Conservation (phyloP, 108 stramenopile species). For the Skeletonema menzelii region DNA sequence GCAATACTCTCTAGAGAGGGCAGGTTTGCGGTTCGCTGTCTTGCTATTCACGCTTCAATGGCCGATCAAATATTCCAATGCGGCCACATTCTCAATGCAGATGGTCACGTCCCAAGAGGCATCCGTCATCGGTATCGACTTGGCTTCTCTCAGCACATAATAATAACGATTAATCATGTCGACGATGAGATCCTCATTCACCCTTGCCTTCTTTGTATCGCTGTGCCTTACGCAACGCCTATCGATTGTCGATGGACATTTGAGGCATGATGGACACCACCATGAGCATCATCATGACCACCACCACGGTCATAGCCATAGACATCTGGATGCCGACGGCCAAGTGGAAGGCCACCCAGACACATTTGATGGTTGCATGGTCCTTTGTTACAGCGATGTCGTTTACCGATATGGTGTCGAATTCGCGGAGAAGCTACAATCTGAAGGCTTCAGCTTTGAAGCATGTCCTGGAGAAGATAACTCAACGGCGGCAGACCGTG, state of each 20-base stretch:
- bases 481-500: background rate
- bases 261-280: background rate
- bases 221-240: too few relatives aligned
- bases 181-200: background rate
- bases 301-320: background rate
- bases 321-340: background rate
- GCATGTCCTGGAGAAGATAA: background rate
- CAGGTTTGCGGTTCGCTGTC: too few relatives aligned
- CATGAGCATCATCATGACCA: background rate
- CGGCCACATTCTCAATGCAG: too few relatives aligned
- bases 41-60: too few relatives aligned
- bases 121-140: too few relatives aligned
- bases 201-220: background rate
- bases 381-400: constrained; percentile 4
- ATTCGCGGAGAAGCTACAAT: background rate
- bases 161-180: background rate
- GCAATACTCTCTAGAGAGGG: too few relatives aligned
- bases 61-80: too few relatives aligned
- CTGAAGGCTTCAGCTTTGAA: background rate
- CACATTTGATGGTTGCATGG: constrained; percentile 2
- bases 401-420: background rate
- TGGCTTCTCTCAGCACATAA: too few relatives aligned
- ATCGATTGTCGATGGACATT: background rate
- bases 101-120: too few relatives aligned
- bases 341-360: background rate